Base-by-base conservation (phyloP, 2,329 filamentous ascomycete species). In the Trichoderma sp. region DNA sequence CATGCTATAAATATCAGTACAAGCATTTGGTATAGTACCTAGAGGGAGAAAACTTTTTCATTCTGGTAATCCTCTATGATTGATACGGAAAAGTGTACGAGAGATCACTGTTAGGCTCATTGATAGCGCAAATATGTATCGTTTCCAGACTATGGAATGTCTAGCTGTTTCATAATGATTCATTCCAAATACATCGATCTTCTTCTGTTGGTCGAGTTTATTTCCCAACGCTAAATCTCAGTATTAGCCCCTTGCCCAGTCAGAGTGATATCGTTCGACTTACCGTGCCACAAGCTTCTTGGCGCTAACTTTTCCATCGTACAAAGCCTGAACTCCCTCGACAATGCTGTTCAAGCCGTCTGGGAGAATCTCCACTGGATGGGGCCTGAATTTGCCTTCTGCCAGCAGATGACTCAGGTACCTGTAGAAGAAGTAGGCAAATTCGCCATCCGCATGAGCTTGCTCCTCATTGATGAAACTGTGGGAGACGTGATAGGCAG, bases 291-390 rank as follows among this genome's bases (percentile, higher is more conserved):
- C 66, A 32, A 70, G 50, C 65, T 70, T 72, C 28, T 58, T 70
- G 15, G 71, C 73, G 23, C 71, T 73, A 20, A 62, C 70, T 9
- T 71, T 72, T 11, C 72, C 73, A 6, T 62, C 39, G 28, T 70
- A 72, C 30, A 74, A 20, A 30, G 66, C 65, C 26, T 58, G 26
- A 36, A 74, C 32, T 7, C 64, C 72, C 5, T 43, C 57, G 43
- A 66, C 62, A 13, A 74, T 17, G 9, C 72, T 68, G 9, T 59
- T 58, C 9, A 74, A 30, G 1, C 73, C 73, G 17, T 73, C 63
- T 20, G 72, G 68, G 32, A 73, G 57, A 8, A 74, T 67, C 28
- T 74, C 71, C 7, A 62, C 55, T 6, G 68, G 68, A 57, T 74
- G 73, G 3, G 62, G 53, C 34, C 26, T 65, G 63, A 66, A 66